phyloP scores from a whole-genome alignment of 2,329 filamentous ascomycete genomes.

The Herpomyces periplanetae region DNA sequence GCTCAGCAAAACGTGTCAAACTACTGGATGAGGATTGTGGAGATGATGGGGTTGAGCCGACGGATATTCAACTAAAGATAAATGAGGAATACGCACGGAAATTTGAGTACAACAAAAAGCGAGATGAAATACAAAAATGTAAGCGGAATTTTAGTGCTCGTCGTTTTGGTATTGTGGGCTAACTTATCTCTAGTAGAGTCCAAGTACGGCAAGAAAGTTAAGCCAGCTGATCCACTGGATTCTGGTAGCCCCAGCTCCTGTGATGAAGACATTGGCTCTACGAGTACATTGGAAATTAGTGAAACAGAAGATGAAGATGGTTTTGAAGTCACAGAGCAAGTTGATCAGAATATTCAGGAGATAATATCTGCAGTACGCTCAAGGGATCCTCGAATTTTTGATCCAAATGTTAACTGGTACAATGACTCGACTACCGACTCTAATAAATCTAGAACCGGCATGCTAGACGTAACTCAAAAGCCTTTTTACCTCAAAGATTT shows the following conservation, averaged over 20 bases:
- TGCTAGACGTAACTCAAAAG: constrained; percentile 25
- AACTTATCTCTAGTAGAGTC: constrained; percentile 27
- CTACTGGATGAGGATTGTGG: constrained; percentile 1
- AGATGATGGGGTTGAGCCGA: constrained; percentile 3
- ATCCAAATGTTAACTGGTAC: constrained; percentile 41
- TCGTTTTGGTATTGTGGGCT: constrained; percentile 2
- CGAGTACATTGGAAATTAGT: constrained; percentile 22
- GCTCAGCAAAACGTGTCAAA: constrained; percentile 2
- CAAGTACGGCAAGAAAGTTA: constrained; percentile 21
- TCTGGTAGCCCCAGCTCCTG: constrained; percentile 11
- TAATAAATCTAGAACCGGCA: constrained; percentile 4
- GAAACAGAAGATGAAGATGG: constrained; percentile 71
- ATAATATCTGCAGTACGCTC: constrained; percentile 53
- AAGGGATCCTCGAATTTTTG: constrained; percentile 72
- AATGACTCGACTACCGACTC: constrained; percentile 16
- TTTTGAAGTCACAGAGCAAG: constrained; percentile 40
- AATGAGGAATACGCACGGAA: constrained; percentile 60
- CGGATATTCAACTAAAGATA: constrained; percentile 20
- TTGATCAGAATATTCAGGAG: constrained; percentile 54
- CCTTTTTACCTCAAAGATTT: constrained; percentile 60
- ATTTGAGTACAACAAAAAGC: constrained; percentile 91
- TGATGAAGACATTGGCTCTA: constrained; percentile 13
- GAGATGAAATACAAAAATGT: constrained; percentile 41
- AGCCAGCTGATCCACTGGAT: constrained; percentile 6
- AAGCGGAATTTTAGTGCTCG: constrained; percentile 5